Evolutionary conservation across 2,329 filamentous ascomycete genomes (phyloP), one percentile per base, ranked within the genome.

Genomic region (Clarireedia sp.): DNA sequence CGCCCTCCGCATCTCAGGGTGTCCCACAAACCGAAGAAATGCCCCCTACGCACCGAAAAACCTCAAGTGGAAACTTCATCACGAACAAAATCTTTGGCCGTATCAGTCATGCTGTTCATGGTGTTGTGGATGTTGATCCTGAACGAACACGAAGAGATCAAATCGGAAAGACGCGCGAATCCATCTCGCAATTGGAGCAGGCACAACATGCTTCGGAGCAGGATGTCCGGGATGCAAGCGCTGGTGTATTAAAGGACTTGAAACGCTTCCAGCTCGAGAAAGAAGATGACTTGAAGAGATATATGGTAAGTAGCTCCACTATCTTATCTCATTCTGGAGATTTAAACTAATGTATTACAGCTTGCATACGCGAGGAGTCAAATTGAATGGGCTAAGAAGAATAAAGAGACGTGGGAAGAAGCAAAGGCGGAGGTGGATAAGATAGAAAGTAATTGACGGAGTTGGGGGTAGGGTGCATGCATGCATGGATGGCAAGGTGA

Each of bases 231-330:
- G 90, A 97, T 66, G 94, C 94, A 8, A 96, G 90, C 67, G 77
- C 82, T 2, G 95, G 90, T 51, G 89, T 97, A 4, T 72, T 99
- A 64, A 86, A 88, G 65, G 94, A 99, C 68, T 75, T 99, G 58
- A 90, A 90, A 74, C 79, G 94, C 58, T 99, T 99, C 72, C 95
- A 99, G 72, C 78, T 78, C 57, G 91, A 97, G 72, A 99, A 99
- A 72, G 95, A 99, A 73, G 90, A 92, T 50, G 94, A 99, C 69
- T 71, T 99, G 66, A 86, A 85, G 67, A 83, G 89, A 60, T 97
- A 97, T 70, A 99, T 99, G 94, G 94, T 96, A 75, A 74, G 87
- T 73, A 54, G 62, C 59, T 60, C 52, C 54, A 12, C 50, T 47
- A 36, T n/a, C 12, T 16, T 26, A 17, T 17, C 36, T 12, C 10